phyloP scores from a whole-genome alignment of 306 rosid species.

The Purshia tridentata region DNA sequence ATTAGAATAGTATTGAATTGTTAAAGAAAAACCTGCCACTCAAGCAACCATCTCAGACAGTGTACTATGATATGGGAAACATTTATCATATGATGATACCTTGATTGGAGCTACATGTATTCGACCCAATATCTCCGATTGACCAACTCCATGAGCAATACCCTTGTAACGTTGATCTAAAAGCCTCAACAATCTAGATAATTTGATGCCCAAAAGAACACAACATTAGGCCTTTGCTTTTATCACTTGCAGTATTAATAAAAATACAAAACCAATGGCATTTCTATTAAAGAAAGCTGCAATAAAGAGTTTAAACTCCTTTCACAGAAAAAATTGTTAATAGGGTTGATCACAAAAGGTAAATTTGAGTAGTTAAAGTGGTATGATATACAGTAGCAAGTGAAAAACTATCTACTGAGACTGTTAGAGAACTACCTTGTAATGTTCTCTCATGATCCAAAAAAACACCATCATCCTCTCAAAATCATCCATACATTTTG shows the following conservation, averaged over 20 bases:
- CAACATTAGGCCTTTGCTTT: constrained; percentile 1
- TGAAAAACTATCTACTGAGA: neutral
- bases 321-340: neutral
- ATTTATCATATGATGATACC: constrained; percentile 36
- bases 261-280: constrained; percentile 10
- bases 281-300: constrained; percentile 7
- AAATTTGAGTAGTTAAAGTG: neutral
- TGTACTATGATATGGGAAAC: neutral
- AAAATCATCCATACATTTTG: neutral
- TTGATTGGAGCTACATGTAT: constrained; percentile 98
- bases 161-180: constrained; percentile 92
- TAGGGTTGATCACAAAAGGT: neutral
- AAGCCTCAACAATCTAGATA: constrained; percentile 86
- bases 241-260: constrained; percentile 7
- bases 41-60: neutral
- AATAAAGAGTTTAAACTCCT: neutral
- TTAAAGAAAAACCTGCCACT: neutral
- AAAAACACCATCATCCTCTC: neutral
- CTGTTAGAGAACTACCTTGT: neutral
- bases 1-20: neutral
- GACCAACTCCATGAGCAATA: constrained; percentile 97
- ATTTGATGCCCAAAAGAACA: constrained; percentile 26
- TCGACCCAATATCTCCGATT: constrained; percentile 90
- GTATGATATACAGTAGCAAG: neutral
- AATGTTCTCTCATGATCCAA: constrained; percentile 10